phyloP scores from a whole-genome alignment of 768 basidiomycete genomes.

The Boletus rex-veris region DNA sequence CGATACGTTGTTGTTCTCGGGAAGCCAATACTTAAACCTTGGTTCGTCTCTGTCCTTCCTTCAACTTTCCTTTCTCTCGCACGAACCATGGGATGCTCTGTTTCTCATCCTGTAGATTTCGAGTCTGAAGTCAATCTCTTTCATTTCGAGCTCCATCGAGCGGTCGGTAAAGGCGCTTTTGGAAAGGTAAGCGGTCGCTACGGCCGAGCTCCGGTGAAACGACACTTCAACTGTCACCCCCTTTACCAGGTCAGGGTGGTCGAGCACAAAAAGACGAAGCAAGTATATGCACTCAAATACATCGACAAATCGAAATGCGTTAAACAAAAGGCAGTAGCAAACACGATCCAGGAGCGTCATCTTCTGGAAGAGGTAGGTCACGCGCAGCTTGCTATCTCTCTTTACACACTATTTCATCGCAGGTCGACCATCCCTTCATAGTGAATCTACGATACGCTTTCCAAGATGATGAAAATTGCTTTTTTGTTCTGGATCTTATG shows the following conservation, averaged over 20 bases:
- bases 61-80: conserved; percentile 32
- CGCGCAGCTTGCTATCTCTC: conserved; percentile 5
- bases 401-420: not conserved
- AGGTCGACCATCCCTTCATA: conserved; percentile 88
- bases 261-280: conserved; percentile 90
- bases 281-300: conserved; percentile 94
- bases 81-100: conserved; percentile 55
- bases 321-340: conserved; percentile 86
- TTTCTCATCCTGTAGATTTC: conserved; percentile 81
- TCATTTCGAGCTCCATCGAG: conserved; percentile 94
- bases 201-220: not conserved
- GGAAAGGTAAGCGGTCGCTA: conserved; percentile 67
- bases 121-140: conserved; percentile 83
- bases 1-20: conserved; percentile 34
- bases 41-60: conserved; percentile 22
- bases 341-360: conserved; percentile 91
- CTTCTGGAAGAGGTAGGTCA: conserved; percentile 81
- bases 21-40: conserved; percentile 24
- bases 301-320: conserved; percentile 94
- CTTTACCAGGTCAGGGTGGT: conserved; percentile 82
- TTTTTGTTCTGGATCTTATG: conserved; percentile 97
- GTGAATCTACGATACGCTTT: conserved; percentile 94
- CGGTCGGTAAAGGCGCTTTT: conserved; percentile 96
- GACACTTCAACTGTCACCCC: not conserved
- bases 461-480: conserved; percentile 96